Percentiles rank a stretch among this genome's conserved stretches.
Evolutionary conservation across 345 rosid species (phyloP).

Genomic region (Salix exigua): DNA sequence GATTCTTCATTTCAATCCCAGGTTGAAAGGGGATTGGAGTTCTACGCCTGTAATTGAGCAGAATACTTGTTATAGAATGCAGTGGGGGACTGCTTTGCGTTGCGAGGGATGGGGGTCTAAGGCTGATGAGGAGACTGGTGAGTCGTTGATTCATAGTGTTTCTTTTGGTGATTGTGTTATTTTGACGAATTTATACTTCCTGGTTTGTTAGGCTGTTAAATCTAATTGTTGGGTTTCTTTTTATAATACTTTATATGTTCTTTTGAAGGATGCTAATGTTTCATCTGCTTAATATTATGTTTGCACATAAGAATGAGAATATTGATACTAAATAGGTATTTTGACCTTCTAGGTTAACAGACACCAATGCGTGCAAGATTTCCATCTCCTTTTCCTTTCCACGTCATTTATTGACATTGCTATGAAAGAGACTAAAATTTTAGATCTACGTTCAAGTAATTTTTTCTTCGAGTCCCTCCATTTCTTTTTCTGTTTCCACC

Average conservation of each 20-base stretch:
- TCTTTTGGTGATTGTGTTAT: not conserved
- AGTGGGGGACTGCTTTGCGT: conserved; percentile 80
- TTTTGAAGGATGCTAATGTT: not conserved
- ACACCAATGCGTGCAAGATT: not conserved
- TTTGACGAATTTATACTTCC: not conserved
- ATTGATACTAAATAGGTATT: not conserved
- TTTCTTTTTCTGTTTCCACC: not conserved
- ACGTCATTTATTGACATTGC: not conserved
- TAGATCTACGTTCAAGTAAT: not conserved
- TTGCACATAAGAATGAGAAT: not conserved
- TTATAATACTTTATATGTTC: not conserved
- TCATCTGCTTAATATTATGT: not conserved
- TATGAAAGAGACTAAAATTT: not conserved
- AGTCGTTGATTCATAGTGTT: not conserved
- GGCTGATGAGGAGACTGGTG: conserved; percentile 83
- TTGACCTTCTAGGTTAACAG: not conserved
- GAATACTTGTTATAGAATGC: conserved; percentile 94
- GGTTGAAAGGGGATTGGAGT: conserved; percentile 93
- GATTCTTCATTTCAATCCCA: conserved; percentile 83
- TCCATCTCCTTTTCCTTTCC: not conserved
- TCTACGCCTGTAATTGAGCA: conserved; percentile 79
- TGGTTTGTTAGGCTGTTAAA: not conserved
- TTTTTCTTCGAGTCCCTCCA: not conserved
- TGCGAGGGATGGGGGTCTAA: conserved; percentile 83
- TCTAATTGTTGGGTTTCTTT: not conserved